Evolutionary conservation across 306 rosid species (phyloP).

Genomic region (Begonia peltatifolia): DNA sequence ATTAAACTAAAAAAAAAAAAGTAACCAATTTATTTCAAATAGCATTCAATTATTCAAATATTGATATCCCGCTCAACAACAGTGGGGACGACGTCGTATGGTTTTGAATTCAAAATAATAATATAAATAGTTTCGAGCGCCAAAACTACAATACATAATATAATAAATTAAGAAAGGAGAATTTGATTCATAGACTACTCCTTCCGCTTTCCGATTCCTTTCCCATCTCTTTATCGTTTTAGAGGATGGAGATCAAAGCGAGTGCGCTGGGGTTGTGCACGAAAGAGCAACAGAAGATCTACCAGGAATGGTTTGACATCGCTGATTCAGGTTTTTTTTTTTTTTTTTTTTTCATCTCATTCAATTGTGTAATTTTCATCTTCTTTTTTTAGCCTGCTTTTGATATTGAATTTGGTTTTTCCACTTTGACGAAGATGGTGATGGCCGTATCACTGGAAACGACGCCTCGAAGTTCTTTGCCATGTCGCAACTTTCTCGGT

Average conservation of each 20-base stretch:
- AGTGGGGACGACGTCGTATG: too few species aligned
- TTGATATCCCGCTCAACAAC: neutral
- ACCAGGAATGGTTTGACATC: conserved; percentile 64
- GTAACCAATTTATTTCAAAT: too few species aligned
- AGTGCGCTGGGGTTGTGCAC: conserved; percentile 24
- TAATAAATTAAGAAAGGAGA: neutral
- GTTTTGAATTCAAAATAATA: too few species aligned
- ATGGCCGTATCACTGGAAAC: conserved; percentile 64
- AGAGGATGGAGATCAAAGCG: conserved; percentile 40
- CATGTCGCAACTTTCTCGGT: conserved; percentile 64
- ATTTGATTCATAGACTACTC: too few species aligned
- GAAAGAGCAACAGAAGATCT: conserved; percentile 46
- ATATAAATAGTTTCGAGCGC: too few species aligned
- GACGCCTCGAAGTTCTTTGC: conserved; percentile 78
- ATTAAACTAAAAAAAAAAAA: too few species aligned
- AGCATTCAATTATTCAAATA: neutral
- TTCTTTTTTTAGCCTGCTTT: neutral
- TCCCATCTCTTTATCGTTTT: neutral
- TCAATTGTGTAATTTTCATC: neutral
- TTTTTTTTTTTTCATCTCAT: conserved; percentile 1
- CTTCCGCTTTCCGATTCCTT: neutral
- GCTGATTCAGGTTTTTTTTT: conserved; percentile 98
- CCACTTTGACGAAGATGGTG: conserved; percentile 33
- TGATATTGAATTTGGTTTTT: neutral
- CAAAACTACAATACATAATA: neutral